Base-by-base conservation (phyloP, 2,329 filamentous ascomycete genomes). In the Tolypocladium cylindrosporum region DNA sequence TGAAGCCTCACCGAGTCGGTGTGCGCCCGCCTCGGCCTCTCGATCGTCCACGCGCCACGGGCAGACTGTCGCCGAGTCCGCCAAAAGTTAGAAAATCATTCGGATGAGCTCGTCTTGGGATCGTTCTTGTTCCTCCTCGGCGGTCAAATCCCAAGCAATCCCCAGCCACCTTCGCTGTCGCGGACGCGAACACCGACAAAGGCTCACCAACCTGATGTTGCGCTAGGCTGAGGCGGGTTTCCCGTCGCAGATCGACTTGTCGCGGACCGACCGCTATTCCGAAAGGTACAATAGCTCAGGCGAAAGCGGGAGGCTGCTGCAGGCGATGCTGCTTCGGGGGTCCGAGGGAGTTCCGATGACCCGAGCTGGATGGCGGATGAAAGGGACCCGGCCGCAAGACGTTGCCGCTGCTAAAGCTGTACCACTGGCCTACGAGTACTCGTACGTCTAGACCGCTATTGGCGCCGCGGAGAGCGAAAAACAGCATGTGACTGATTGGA, bases 401-500 rank as follows among this genome's bases (percentile, higher is more conserved):
- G 45, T 50, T 50, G 45, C 45, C 24, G 14, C 45, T 50, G 45
- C 45, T n/a, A 27, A 6, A 24, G 42, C 21, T 48, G 43, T 14
- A 27, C 37, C 3, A 1, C 24, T 2, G 6, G 27, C 27, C 27
- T 31, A 6, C 24, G 24, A 27, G 24, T 27, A 27, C 24, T 27
- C 4, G 27, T 31, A 2, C 45, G 27, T 19, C 27, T 34, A 34
- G 45, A n/a, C 24, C 10, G 21, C 21, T 27, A 14, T 11, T 31
- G 43, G 24, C 45, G 48, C 16, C 3, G 48, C 21, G 16, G 14
- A 6, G 48, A 51, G 31, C 16, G 14, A 43, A 40, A 52, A 52
- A 54, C 16, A 45, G 27, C 54, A 50, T 42, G 59, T 54, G 54
- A 52, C 39, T 55, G 59, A 58, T 58, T 57, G 56, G 58, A 41